Evolutionary conservation across 2,329 filamentous ascomycete species (phyloP), one percentile per base, ranked within the genome.

Genomic region (Fusarium lyarnte): DNA sequence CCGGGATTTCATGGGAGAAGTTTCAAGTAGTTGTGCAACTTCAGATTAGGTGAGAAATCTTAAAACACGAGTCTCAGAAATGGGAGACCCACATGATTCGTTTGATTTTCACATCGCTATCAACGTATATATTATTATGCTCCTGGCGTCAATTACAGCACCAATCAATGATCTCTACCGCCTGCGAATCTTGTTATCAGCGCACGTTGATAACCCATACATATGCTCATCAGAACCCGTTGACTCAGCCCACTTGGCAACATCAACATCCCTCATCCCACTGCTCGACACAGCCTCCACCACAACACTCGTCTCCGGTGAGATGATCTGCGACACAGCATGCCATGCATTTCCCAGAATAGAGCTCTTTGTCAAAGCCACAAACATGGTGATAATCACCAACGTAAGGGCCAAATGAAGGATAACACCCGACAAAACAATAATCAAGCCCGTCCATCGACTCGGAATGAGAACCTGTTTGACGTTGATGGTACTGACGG

Each of bases 1-100:
- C 81, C 81, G 0, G 81, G 81, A 2, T 82, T 82, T 42, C 54
- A 47, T 27, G 42, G 53, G 7, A 13, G 41, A 9, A 58, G 47
- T 19, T 54, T 47, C 1, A 58, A 58, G 31, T 58, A 47, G 23
- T 46, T 17, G 13, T 14, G 5, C 12, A 14, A 33, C 33, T 14
- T 16, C 33, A 5, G 12, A 11, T 2, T 14, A 42, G 39, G 2
- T 11, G 3, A 6, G 23, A 2, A 16, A 16, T 1, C 16, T 23
- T 11, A 8, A 3, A 25, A 0, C 2, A 49, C n/a, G 0, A 3
- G 23, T 16, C 19, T 17, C n/a, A 14, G 29, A 31, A 11, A 3
- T 11, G 33, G 12, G 0, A 7, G 17, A 36, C 21, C 23, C 3
- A 11, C 5, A 21, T 8, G 0, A 8, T 27, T 11, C 0, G 1